Conservation (phyloP, 1,284 basidiomycete genomes). For the Melampsora occidentalis region DNA sequence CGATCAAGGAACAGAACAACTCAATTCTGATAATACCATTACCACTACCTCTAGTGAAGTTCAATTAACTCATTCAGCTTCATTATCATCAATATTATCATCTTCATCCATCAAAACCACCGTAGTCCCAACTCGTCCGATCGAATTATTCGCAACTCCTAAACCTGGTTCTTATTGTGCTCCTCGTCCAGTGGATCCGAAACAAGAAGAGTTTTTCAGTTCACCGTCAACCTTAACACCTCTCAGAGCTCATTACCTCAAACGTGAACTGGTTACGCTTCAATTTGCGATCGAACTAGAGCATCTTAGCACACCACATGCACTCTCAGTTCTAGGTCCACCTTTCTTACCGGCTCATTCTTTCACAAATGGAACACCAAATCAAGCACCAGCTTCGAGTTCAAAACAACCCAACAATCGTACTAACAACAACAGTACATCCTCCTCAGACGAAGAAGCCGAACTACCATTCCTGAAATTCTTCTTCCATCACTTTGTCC, state of each 20-base stretch:
- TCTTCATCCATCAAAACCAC: too few relatives aligned
- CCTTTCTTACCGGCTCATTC: constrained; percentile 66
- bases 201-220: neutral
- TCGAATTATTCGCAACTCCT: too few relatives aligned
- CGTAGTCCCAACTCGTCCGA: too few relatives aligned
- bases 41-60: too few relatives aligned
- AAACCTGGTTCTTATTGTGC: too few relatives aligned
- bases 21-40: too few relatives aligned
- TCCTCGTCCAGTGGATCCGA: neutral
- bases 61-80: too few relatives aligned
- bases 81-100: too few relatives aligned
- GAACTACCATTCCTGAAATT: constrained; percentile 76
- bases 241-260: constrained; percentile 87
- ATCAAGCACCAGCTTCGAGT: constrained; percentile 25
- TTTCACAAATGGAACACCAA: constrained; percentile 47
- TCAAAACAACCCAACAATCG: constrained; percentile 29
- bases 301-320: constrained; percentile 65
- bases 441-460: neutral
- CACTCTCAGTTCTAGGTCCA: constrained; percentile 77
- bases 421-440: neutral
- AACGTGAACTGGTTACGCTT: constrained; percentile 84
- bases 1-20: too few relatives aligned
- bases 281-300: constrained; percentile 75
- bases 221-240: constrained; percentile 63
- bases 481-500: constrained; percentile 82